Base-by-base conservation (phyloP, 805 yeast genomes). In the Kodamaea nitidulidarum region DNA sequence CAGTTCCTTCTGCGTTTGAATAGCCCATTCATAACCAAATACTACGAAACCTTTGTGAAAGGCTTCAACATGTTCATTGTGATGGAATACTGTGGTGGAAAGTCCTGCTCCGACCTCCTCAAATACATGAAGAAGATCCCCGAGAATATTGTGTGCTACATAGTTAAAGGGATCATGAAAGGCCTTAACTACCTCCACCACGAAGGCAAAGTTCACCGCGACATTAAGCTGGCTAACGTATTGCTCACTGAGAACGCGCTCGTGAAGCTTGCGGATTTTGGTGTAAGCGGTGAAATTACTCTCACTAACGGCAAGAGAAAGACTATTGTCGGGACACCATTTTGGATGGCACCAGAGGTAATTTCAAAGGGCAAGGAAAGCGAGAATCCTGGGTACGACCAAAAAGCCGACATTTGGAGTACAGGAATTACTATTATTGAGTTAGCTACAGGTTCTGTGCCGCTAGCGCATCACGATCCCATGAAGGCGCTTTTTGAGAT, bases 261-360 rank as follows among this genome's bases (percentile, higher is more conserved):
- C 20, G 78, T 90, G 28, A 91, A 90, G 56, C 63, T 90, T 22
- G 96, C 88, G 0, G 98, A 91, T 63, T 90, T 90, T 67, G 98
- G 98, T 1, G 96, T 90, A 3, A 79, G 91, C 51, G 93, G 93
- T 0, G 93, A 88, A 58, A 69, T 90, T 18, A 74, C 81, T 15
- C 61, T 69, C 32, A 72, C 83, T 1, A 60, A 59, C 38, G 60
- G 67, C 15, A 70, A 70, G 44, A 75, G 81, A 46, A 77, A 76
- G 40, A 86, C 96, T 0, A 82, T 90, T 70, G 96, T 88, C 38
- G 98, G 98, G 1, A 88, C 97, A 0, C 96, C 97, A 10, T 87
- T 78, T 60, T 90, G 97, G 97, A 90, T 91, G 98, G 98, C 98
- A 0, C 98, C 98, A 0, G 98, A 93, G 58, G 84, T 91, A n/a